Conservation (phyloP, 2,329 filamentous ascomycete species). For the Aquanectria penicillioides region DNA sequence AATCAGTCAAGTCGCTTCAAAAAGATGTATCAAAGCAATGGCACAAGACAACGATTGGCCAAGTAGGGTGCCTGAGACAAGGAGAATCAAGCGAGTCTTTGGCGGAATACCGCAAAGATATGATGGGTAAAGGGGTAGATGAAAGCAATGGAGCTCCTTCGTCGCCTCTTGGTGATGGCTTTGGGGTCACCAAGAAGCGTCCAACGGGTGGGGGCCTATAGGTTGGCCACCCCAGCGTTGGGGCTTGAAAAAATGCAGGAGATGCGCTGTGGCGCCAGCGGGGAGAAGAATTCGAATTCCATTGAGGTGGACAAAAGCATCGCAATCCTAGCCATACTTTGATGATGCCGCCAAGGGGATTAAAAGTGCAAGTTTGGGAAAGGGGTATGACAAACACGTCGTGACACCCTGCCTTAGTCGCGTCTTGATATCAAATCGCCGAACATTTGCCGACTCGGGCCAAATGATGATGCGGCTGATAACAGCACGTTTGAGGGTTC, state of each 20-base stretch:
- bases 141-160: slow-evolving; percentile 29
- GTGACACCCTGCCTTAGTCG: slow-evolving; percentile 26
- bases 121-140: slow-evolving; percentile 1
- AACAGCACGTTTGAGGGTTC: neutral
- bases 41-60: neutral
- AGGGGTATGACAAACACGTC: slow-evolving; percentile 17
- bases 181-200: slow-evolving; percentile 40
- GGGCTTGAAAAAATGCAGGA: slow-evolving; percentile 54
- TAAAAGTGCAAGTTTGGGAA: slow-evolving; percentile 24
- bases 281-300: slow-evolving; percentile 18
- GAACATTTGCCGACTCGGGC: slow-evolving; percentile 37
- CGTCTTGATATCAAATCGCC: slow-evolving; percentile 32
- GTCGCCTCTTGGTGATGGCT: slow-evolving; percentile 35
- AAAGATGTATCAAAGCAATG: neutral
- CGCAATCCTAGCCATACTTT: slow-evolving; percentile 34
- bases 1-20: too few relatives aligned
- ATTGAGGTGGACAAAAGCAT: slow-evolving; percentile 34
- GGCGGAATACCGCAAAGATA: neutral
- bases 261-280: slow-evolving; percentile 34
- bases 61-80: neutral
- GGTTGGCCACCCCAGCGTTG: slow-evolving; percentile 60
- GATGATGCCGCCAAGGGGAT: slow-evolving; percentile 27
- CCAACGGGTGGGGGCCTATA: slow-evolving; percentile 48
- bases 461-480: slow-evolving; percentile 37
- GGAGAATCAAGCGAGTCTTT: neutral